Conservation (phyloP, 768 basidiomycete species). For the Suillus clintonianus region DNA sequence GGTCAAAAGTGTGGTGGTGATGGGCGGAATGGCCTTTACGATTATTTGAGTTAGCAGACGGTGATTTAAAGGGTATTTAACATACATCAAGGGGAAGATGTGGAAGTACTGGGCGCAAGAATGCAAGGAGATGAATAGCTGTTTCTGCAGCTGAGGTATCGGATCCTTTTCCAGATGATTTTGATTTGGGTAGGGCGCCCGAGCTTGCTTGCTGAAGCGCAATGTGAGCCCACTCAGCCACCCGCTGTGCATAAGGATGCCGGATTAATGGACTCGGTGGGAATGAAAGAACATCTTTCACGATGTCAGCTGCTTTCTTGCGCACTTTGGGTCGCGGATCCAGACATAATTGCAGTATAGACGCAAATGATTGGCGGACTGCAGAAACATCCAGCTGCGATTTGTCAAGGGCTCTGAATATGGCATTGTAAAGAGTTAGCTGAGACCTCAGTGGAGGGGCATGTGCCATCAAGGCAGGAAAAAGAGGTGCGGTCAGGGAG, state of each 20-base stretch:
- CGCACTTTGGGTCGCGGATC: slow-evolving; percentile 95
- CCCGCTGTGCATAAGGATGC: slow-evolving; percentile 86
- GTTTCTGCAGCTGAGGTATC: slow-evolving; percentile 65
- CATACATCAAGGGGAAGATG: slow-evolving; percentile 71
- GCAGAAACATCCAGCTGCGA: slow-evolving; percentile 66
- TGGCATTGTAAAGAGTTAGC: slow-evolving; percentile 67
- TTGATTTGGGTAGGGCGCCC: slow-evolving; percentile 61
- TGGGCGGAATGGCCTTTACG: slow-evolving; percentile 66
- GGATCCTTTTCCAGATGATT: slow-evolving; percentile 51
- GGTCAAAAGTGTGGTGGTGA: slow-evolving; percentile 71
- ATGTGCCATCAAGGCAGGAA: slow-evolving; percentile 60
- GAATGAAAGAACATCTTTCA: slow-evolving; percentile 71
- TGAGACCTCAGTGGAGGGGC: slow-evolving; percentile 88
- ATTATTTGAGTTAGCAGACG: slow-evolving; percentile 12
- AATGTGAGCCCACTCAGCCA: slow-evolving; percentile 76
- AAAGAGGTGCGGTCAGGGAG: slow-evolving; percentile 76
- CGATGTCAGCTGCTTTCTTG: slow-evolving; percentile 83
- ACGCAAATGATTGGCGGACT: slow-evolving; percentile 82
- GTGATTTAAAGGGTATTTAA: slow-evolving; percentile 14
- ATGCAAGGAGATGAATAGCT: slow-evolving; percentile 76
- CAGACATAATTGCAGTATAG: slow-evolving; percentile 77
- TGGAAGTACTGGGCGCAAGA: slow-evolving; percentile 62
- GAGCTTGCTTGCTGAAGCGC: slow-evolving; percentile 66
- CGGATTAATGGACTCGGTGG: slow-evolving; percentile 75
- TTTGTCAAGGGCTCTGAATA: slow-evolving; percentile 72